These are phyloP conservation scores for Komagataella populi DNA, from an alignment of 805 yeast genomes.

Conservation along the genomic window DNA sequence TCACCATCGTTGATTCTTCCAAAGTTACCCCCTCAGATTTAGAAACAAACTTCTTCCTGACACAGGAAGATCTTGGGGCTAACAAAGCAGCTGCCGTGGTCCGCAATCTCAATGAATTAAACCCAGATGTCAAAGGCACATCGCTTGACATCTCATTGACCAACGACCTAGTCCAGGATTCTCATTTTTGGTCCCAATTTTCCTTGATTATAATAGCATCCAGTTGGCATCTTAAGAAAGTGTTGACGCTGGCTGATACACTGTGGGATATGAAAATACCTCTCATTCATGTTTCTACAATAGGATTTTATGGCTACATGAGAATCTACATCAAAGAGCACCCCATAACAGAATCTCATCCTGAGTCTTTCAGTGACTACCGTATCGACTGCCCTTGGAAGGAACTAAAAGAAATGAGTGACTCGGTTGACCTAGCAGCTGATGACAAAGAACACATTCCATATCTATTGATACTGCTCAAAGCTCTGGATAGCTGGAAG, in stretches of 20 bases:
- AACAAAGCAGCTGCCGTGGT: conserved; percentile 25
- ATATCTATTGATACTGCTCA: conserved; percentile 44
- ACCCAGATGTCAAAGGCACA: conserved; percentile 38
- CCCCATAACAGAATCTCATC: conserved; percentile 67
- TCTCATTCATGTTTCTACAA: conserved; percentile 30
- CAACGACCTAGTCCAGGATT: conserved; percentile 4
- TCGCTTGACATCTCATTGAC: conserved; percentile 8
- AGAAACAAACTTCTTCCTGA: conserved; percentile 50
- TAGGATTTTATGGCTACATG: conserved; percentile 57
- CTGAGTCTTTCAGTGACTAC: conserved; percentile 45
- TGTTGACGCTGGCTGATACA: conserved; percentile 18
- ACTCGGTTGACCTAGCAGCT: conserved; percentile 31
- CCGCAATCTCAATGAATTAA: conserved; percentile 36
- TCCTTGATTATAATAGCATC: conserved; percentile 28
- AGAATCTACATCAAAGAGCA: conserved; percentile 40
- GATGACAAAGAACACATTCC: conserved; percentile 56
- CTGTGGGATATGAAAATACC: conserved; percentile 39
- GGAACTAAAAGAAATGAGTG: conserved; percentile 38
- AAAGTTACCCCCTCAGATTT: conserved; percentile 28
- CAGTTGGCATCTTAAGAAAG: conserved; percentile 11
- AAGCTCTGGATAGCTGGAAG: conserved; percentile 33
- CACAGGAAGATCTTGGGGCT: conserved; percentile 26
- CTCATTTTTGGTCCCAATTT: conserved; percentile 31
- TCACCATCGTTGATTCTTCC: conserved; percentile 41
- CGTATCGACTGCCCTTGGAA: conserved; percentile 63